Base-by-base conservation (phyloP, 768 basidiomycete species). In the Trametopsis cervina region DNA sequence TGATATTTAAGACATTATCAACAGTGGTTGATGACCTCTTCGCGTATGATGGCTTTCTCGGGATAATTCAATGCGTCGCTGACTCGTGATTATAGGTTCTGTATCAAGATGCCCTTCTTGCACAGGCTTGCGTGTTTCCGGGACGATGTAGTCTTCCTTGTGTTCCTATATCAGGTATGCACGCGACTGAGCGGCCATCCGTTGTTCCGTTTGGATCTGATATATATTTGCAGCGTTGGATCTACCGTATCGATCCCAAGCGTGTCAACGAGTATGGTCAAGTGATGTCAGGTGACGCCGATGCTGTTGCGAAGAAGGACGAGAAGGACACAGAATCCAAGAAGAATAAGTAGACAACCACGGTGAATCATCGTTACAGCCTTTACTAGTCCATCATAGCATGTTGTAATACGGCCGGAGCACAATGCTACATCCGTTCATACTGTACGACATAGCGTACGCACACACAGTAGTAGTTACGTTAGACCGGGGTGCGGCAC, bases 261-360 rank as follows among this genome's bases (percentile, higher is more conserved):
- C 86, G 96, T 57, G 78, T 90, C 57, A 99, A 99, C 68, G 95
- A 98, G 72, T 97, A 90, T 64, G 94, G 94, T 38, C 89, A 95
- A 67, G 85, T 91, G 55, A 65, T 85, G 68, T 68, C 61, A 26
- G 66, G 68, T 39, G 81, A 78, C 60, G 67, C 58, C 45, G 64
- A 63, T 49, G 66, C 50, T 27, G 69, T 61, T 51, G 69, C 72
- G 63, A 53, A 52, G 56, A 56, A 59, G 53, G 51, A 52, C 40
- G 62, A 59, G 39, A 51, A 44, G 21, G 54, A 49, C 45, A 52
- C 23, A 45, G 67, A 69, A 55, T 64, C 60, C 40, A 66, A 62
- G 57, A 65, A 68, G 61, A 60, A 62, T 49, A 68, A 63, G 55
- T 65, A 45, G 63, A 59, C 15, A 33, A 15, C 7, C 9, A 25